Conservation (phyloP, 495 filamentous ascomycete species). For the Viridothelium virens region DNA sequence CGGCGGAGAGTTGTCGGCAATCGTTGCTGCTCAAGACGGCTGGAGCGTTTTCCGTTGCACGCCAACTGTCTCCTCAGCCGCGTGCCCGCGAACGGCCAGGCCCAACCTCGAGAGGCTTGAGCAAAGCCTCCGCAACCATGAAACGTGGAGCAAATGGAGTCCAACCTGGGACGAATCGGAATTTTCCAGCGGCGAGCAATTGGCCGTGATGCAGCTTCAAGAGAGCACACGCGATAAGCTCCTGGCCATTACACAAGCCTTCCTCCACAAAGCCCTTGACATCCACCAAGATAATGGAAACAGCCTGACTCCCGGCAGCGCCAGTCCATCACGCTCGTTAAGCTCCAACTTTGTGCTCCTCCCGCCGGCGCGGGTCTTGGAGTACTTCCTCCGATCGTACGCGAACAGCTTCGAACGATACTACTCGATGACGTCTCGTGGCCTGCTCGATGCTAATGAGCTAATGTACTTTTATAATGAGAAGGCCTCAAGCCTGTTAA, state of each 20-base stretch:
- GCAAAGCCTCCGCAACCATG: constrained; percentile 38
- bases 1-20: constrained; percentile 41
- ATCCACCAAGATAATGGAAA: constrained; percentile 43
- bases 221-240: constrained; percentile 52
- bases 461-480: constrained; percentile 47
- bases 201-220: constrained; percentile 37
- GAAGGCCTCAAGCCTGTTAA: constrained; percentile 49
- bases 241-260: constrained; percentile 55
- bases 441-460: constrained; percentile 51
- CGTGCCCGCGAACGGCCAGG: constrained; percentile 50
- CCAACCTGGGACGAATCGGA: constrained; percentile 43
- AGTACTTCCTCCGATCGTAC: constrained; percentile 54
- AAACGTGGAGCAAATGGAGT: constrained; percentile 42
- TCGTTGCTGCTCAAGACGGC: constrained; percentile 46
- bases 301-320: constrained; percentile 21
- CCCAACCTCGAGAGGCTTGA: constrained; percentile 53
- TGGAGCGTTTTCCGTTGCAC: constrained; percentile 55
- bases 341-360: constrained; percentile 50
- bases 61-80: constrained; percentile 41
- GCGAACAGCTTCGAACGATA: constrained; percentile 51
- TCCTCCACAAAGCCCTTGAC: constrained; percentile 55
- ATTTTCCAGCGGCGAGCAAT: constrained; percentile 40
- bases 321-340: constrained; percentile 34
- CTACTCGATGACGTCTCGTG: constrained; percentile 47
- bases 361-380: constrained; percentile 51